Evolutionary conservation across 805 yeast genomes (phyloP).

Genomic region (Metschnikowia bowlesiae): DNA sequence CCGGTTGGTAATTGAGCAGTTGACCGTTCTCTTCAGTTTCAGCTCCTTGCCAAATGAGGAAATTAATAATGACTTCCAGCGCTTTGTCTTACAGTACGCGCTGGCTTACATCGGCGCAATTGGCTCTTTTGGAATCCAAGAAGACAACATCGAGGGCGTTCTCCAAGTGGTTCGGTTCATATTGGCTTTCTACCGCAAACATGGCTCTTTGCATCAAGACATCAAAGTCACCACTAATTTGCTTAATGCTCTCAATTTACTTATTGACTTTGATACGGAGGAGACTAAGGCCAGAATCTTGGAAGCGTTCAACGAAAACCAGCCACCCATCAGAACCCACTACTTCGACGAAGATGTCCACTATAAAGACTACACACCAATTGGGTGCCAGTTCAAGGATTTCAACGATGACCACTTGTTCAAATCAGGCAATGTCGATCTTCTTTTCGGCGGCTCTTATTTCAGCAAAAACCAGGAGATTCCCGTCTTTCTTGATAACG

Average conservation of each 20-base stretch:
- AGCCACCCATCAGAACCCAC: conserved; percentile 44
- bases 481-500: conserved; percentile 22
- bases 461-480: conserved; percentile 10
- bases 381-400: conserved; percentile 53
- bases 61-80: background rate
- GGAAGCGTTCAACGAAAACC: conserved; percentile 8
- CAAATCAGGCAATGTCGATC: conserved; percentile 16
- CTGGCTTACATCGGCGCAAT: conserved; percentile 6
- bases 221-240: conserved; percentile 2
- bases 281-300: conserved; percentile 6
- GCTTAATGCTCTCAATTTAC: conserved; percentile 7
- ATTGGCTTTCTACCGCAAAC: conserved; percentile 12
- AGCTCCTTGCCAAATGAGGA: conserved; percentile 9
- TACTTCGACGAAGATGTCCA: conserved; percentile 63
- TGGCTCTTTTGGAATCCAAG: background rate
- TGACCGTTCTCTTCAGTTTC: conserved; percentile 15
- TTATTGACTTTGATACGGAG: conserved; percentile 9
- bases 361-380: conserved; percentile 54
- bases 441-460: conserved; percentile 21
- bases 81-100: conserved; percentile 9
- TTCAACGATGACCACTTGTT: conserved; percentile 54
- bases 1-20: conserved; percentile 9
- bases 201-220: background rate
- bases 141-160: conserved; percentile 6
- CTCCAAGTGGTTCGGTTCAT: conserved; percentile 13